Base-by-base conservation (phyloP, 2,329 filamentous ascomycete genomes). In the Xylariaceae sp. region DNA sequence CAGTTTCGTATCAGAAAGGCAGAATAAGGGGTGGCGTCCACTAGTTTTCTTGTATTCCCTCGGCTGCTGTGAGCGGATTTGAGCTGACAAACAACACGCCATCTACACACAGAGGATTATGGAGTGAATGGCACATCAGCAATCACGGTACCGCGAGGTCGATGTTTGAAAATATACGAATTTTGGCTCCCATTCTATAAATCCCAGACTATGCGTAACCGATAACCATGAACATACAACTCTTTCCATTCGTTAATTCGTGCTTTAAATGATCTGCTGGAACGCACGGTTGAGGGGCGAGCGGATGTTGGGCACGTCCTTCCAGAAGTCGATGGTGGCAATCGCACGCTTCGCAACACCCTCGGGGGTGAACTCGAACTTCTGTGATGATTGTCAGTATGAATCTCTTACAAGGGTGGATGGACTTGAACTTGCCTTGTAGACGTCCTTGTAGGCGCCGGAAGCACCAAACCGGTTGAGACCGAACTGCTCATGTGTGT, bases 311-410 rank as follows among this genome's bases (percentile, higher is more conserved):
- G 85, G 73, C 21, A 83, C 79, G 53, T 83, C 85, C 85, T 96
- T 97, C 84, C 88, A 98, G 81, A 96, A 98, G 64, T 97, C 81
- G 59, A 97, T 73, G 50, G 92, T 98, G 55, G 85, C 83, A 50
- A 88, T 67, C 46, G 90, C 92, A 59, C 92, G 88, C 85, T 97
- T 96, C 71, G 86, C 75, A 64, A 98, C 85, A 52, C 92, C 92
- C 70, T 95, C 90, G 38, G 92, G 86, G 34, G 90, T 98, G 76
- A 98, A 97, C 70, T 97, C 92, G 71, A 98, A 98, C 80, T 96
- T 97, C 85, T 94, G 58, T 57, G 39, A 36, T 41, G 16, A 35
- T 55, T 57, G 62, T 72, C 62, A 73, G 62, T 15, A 29, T 8
- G 13, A 19, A 43, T 51, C 34, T 30, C 36, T 53, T 43, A 49